phyloP scores from a whole-genome alignment of 345 rosid species.

The Syzygium oleosum region DNA sequence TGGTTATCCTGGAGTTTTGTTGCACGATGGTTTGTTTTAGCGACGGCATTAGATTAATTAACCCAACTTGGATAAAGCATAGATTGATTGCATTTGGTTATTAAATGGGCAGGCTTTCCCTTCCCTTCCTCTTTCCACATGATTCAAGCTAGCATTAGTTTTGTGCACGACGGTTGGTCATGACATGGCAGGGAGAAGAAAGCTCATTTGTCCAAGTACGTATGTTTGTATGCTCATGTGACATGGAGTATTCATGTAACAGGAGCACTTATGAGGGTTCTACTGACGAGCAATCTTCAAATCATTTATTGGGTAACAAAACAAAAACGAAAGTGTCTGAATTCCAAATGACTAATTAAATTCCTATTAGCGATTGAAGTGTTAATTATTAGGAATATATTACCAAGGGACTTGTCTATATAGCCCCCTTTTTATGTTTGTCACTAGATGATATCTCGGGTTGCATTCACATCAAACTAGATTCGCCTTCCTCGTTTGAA shows the following conservation, averaged over 20 bases:
- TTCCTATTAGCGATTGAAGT: neutral
- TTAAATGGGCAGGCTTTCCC: neutral
- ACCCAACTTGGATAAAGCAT: neutral
- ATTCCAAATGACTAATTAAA: neutral
- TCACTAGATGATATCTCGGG: neutral
- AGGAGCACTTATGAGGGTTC: no score
- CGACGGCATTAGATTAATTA: neutral
- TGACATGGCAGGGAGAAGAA: neutral
- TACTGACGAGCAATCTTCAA: neutral
- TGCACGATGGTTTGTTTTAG: neutral
- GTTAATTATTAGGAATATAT: no score
- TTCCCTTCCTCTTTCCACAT: neutral
- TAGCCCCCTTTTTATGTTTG: neutral
- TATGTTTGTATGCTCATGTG: neutral
- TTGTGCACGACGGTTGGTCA: neutral
- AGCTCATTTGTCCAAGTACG: neutral
- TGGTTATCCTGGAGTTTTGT: neutral
- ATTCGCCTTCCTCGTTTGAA: neutral
- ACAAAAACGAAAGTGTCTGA: neutral
- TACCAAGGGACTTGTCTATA: neutral
- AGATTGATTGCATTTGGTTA: neutral
- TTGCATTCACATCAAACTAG: neutral
- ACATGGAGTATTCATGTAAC: neutral
- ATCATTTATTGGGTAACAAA: neutral
- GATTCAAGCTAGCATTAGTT: neutral